Conservation (phyloP, 2,329 filamentous ascomycete species). For the Fusarium temperatum region DNA sequence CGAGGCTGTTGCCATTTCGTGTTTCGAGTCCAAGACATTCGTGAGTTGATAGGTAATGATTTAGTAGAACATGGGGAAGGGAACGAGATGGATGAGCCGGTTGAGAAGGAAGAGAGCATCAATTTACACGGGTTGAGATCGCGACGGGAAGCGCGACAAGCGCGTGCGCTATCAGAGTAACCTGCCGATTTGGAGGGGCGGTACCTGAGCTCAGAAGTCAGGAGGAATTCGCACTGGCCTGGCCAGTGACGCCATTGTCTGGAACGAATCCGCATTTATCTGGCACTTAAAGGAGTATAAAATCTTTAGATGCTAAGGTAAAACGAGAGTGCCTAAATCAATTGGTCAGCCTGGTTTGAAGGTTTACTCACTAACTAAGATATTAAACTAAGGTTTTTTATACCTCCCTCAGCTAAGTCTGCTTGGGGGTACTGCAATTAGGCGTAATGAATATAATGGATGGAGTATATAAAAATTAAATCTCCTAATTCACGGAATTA, state of each 20-base stretch:
- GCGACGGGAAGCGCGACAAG: constrained; percentile 27
- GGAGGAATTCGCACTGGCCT: constrained; percentile 17
- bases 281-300: not conserved
- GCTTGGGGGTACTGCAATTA: not conserved
- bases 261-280: not conserved
- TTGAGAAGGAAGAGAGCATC: not conserved
- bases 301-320: not conserved
- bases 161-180: constrained; percentile 19
- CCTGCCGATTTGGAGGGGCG: constrained; percentile 10
- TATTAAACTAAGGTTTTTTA: not conserved
- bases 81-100: not conserved
- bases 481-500: fast-evolving
- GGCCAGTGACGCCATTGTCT: constrained; percentile 15
- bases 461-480: not conserved
- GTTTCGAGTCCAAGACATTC: constrained; percentile 23
- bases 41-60: not conserved
- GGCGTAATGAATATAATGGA: not conserved
- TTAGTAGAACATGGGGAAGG: not conserved
- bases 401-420: not conserved
- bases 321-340: not conserved
- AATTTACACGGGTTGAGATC: constrained; percentile 33
- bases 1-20: constrained; percentile 35
- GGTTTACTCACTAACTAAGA: not conserved
- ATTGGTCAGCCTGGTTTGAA: not conserved
- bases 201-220: constrained; percentile 17